Percentiles rank a stretch among this genome's conserved stretches.
Evolutionary conservation across 768 basidiomycete genomes (phyloP).

Genomic region (Plicaturopsis crispa): DNA sequence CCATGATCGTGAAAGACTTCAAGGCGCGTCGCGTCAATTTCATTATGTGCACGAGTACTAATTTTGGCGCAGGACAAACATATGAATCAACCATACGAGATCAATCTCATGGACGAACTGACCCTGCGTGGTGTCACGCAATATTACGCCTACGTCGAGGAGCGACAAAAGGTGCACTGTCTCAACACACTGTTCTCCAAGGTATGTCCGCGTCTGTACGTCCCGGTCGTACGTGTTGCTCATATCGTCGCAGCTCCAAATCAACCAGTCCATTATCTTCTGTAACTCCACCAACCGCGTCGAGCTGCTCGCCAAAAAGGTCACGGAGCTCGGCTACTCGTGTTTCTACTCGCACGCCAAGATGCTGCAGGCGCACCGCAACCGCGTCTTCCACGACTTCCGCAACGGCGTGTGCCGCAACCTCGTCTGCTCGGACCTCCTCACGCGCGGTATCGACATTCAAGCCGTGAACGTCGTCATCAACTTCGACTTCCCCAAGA

Average conservation of each 20-base stretch:
- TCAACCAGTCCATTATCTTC: conserved; percentile 99
- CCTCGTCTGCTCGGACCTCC: conserved; percentile 94
- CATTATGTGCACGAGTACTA: conserved; percentile 10
- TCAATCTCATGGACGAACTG: conserved; percentile 99
- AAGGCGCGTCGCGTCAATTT: conserved; percentile 48
- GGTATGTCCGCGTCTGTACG: conserved; percentile 32
- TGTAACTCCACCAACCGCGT: conserved; percentile 99
- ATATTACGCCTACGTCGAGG: conserved; percentile 99
- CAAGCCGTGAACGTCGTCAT: conserved; percentile 99
- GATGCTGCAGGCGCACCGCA: conserved; percentile 98
- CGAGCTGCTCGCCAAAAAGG: conserved; percentile 98
- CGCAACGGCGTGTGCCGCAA: conserved; percentile 97
- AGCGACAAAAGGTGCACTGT: conserved; percentile 99
- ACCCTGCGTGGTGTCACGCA: conserved; percentile 98
- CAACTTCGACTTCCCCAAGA: conserved; percentile 99
- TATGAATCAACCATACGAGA: conserved; percentile 93
- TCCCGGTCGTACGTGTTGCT: conserved; percentile 5
- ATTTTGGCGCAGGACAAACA: conserved; percentile 69
- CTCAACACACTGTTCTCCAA: conserved; percentile 99
- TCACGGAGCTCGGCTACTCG: conserved; percentile 97
- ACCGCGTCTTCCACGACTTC: conserved; percentile 99
- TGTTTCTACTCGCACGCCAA: conserved; percentile 99
- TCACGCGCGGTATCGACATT: conserved; percentile 99
- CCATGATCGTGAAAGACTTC: conserved; percentile 98
- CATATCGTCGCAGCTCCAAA: conserved; percentile 76